A percentile compares a stretch with the other conserved stretches of the same genome.
Evolutionary conservation across 2,329 filamentous ascomycete species (phyloP).

Genomic region (Trichophyton simii): DNA sequence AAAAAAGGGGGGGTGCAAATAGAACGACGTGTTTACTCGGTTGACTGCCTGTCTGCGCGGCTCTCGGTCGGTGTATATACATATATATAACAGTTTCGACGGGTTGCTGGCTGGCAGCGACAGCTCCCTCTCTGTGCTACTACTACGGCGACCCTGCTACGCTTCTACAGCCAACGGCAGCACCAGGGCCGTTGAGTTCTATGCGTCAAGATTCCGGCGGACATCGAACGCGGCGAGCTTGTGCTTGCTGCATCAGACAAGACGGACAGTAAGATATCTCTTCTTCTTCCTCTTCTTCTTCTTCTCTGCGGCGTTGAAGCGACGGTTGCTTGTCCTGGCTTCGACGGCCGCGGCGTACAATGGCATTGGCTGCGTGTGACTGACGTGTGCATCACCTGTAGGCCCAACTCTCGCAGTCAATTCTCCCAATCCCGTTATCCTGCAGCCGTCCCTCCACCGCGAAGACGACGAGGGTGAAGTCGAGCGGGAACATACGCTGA

Average conservation of each 20-base stretch:
- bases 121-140: no score
- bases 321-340: not conserved
- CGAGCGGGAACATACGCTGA: slow-evolving; percentile 12
- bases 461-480: slow-evolving; percentile 17
- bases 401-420: slow-evolving; percentile 28
- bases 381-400: slow-evolving; percentile 15
- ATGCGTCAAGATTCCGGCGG: slow-evolving; percentile 36
- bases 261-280: slow-evolving; percentile 31
- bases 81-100: not conserved
- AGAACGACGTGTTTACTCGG: slow-evolving; percentile 15
- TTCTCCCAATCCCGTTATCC: slow-evolving; percentile 26
- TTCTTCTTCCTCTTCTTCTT: not conserved
- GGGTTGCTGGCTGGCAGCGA: not conserved
- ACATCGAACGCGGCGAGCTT: slow-evolving; percentile 36
- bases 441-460: slow-evolving; percentile 19
- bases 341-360: no score
- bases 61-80: not conserved
- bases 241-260: slow-evolving; percentile 37
- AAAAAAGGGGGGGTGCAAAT: not conserved
- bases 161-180: slow-evolving; percentile 1
- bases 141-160: not conserved
- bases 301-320: not conserved
- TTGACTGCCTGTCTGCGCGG: slow-evolving; percentile 11
- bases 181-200: slow-evolving; percentile 25
- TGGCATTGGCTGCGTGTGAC: not conserved